Conservation (phyloP, 192 early-diverging fungal species). For the Rhizophagus sp. region DNA sequence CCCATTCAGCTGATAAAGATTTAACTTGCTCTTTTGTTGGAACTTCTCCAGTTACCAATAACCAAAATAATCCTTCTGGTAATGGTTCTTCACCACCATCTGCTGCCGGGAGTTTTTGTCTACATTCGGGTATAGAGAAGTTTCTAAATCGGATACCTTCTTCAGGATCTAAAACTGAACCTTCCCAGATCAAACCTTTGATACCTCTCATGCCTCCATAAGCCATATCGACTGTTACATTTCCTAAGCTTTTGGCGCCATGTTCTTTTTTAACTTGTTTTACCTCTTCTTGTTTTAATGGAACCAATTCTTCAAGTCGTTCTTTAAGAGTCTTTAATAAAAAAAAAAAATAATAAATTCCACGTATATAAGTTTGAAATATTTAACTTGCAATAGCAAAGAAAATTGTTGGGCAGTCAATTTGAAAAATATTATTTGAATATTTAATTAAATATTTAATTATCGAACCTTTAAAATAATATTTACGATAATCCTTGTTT, state of each 20-base stretch:
- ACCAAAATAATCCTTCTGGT: constrained; percentile 99
- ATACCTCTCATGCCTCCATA: constrained; percentile 99
- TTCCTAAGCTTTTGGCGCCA: constrained; percentile 87
- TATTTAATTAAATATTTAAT: too few relatives aligned
- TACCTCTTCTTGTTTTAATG: constrained; percentile 92
- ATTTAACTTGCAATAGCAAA: too few relatives aligned
- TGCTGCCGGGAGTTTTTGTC: constrained; percentile 86
- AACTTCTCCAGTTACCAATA: constrained; percentile 96
- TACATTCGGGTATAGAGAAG: constrained; percentile 95
- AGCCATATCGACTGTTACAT: constrained; percentile 96
- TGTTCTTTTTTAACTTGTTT: constrained; percentile 93
- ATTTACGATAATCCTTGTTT: neutral
- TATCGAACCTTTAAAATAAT: too few relatives aligned
- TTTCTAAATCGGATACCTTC: constrained; percentile 99
- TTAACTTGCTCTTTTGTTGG: constrained; percentile 92
- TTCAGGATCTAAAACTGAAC: constrained; percentile 94
- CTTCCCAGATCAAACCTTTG: constrained; percentile 99
- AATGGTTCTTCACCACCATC: constrained; percentile 88
- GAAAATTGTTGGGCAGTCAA: too few relatives aligned
- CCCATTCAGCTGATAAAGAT: constrained; percentile 92
- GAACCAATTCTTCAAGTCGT: constrained; percentile 90
- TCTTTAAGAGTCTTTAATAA: constrained; percentile 82
- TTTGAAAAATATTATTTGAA: too few relatives aligned
- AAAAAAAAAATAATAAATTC: neutral
- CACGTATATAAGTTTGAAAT: too few relatives aligned